Base-by-base conservation (phyloP, 768 basidiomycete species). In the Tylopilus cervinicoccineus region DNA sequence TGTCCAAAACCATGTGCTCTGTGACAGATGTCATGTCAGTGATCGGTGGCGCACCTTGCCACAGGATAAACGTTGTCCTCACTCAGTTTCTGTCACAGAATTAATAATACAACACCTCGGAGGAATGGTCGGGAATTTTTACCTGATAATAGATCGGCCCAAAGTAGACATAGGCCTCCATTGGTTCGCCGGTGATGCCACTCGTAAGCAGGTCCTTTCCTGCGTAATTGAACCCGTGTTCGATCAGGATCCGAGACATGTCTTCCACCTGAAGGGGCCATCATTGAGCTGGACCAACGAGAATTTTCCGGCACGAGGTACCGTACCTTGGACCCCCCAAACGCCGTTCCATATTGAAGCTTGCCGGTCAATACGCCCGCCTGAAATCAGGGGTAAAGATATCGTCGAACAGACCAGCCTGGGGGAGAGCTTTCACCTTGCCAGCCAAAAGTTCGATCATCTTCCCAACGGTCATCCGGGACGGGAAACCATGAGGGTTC, bases 1-100 rank as follows among this genome's bases (percentile, higher is more conserved):
- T 99, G 77, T 99, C 96, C 86, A 97, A 88, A 43, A 98, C 95
- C 95, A 98, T 98, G 72, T 95, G 94, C 74, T 94, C 84, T 88
- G 56, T 33, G 42, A 32, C 20, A 50, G 20, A 45, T 51, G 55
- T 50, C 19, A 45, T 58, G 55, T 59, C n/a, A 56, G 40, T 47
- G 42, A 33, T 31, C 42, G 6, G 45, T 42, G 41, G 19, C 38
- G 45, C 38, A 43, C 26, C 37, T 20, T 14, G 17, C 16, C 22
- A 50, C 37, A 40, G 22, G 32, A 7, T 6, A 5, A 33, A 48
- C 23, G 34, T 19, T 10, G 37, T 47, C 52, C 90, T 75, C 68
- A 96, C 94, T 98, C 48, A 98, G 78, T 85, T 96, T 96, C 89
- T 94, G 70, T n/a, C n/a, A n/a, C n/a, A n/a, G n/a, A n/a, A n/a